These are phyloP conservation scores for Fraxinus albicans DNA, from an alignment of 305 asterid species.

Conservation along the genomic window DNA sequence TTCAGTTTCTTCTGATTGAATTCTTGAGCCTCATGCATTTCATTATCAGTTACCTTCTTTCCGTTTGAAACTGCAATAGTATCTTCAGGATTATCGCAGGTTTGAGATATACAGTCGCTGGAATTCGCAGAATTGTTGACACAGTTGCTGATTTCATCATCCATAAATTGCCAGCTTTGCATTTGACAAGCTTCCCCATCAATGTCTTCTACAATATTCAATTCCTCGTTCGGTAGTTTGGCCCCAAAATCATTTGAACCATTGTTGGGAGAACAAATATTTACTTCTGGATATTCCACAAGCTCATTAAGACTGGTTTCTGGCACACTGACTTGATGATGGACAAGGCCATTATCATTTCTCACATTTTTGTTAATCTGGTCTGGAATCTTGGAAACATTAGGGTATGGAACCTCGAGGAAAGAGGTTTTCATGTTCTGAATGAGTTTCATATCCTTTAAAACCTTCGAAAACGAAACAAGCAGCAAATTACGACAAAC, in stretches of 20 bases:
- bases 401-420: conserved; percentile 41
- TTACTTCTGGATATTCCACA: conserved; percentile 39
- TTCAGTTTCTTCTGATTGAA: conserved; percentile 36
- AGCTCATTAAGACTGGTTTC: conserved; percentile 42
- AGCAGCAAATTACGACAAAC: not conserved
- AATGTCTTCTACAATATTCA: conserved; percentile 47
- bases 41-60: conserved; percentile 25
- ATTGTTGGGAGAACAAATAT: conserved; percentile 45
- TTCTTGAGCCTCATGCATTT: conserved; percentile 38
- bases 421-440: conserved; percentile 52
- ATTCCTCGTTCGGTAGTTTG: conserved; percentile 49
- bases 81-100: conserved; percentile 41
- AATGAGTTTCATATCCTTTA: conserved; percentile 60
- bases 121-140: conserved; percentile 59
- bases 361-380: conserved; percentile 28
- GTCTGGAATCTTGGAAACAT: conserved; percentile 32
- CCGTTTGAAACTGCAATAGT: conserved; percentile 29
- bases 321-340: conserved; percentile 23
- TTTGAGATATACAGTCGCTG: conserved; percentile 71
- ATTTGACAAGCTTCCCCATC: conserved; percentile 60
- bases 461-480: conserved; percentile 40
- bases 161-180: conserved; percentile 60
- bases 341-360: conserved; percentile 2
- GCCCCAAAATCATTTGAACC: conserved; percentile 54
- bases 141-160: conserved; percentile 64